phyloP scores from a whole-genome alignment of 768 basidiomycete species.

The Macrocybe gigantea region DNA sequence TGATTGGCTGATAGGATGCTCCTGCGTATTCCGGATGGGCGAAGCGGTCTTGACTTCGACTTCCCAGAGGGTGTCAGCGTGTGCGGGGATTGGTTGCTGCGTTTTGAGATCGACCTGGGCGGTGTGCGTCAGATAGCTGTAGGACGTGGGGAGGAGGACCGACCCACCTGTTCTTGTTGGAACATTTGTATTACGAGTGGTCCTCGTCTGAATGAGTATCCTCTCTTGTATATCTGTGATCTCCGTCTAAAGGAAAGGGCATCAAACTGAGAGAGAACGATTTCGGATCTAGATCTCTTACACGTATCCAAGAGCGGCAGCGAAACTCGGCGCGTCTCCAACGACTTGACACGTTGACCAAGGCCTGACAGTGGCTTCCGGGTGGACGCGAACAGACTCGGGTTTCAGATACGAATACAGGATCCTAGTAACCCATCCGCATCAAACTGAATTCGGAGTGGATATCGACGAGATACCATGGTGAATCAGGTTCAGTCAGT shows the following conservation, averaged over 20 bases:
- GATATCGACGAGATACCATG: constrained; percentile 42
- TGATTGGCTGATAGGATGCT: constrained; percentile 62
- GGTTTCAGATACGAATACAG: constrained; percentile 80
- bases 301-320: constrained; percentile 74
- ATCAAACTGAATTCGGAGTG: background rate
- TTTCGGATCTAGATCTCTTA: constrained; percentile 29
- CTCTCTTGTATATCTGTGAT: constrained; percentile 77
- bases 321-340: constrained; percentile 77
- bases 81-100: constrained; percentile 71
- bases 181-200: constrained; percentile 73
- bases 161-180: constrained; percentile 72
- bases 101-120: constrained; percentile 68
- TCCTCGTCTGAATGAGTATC: constrained; percentile 72
- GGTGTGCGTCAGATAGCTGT: constrained; percentile 2
- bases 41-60: constrained; percentile 82
- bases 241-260: constrained; percentile 37
- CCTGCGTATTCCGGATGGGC: constrained; percentile 73
- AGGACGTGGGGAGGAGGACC: constrained; percentile 1
- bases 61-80: constrained; percentile 78
- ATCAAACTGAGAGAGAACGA: constrained; percentile 1
- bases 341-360: constrained; percentile 77
- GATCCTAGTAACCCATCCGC: constrained; percentile 39
- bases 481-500: constrained; percentile 50
- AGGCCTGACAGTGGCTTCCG: constrained; percentile 82
- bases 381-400: constrained; percentile 77